Evolutionary conservation across 441 rosid genomes (phyloP).

Genomic region (California macrophylla): DNA sequence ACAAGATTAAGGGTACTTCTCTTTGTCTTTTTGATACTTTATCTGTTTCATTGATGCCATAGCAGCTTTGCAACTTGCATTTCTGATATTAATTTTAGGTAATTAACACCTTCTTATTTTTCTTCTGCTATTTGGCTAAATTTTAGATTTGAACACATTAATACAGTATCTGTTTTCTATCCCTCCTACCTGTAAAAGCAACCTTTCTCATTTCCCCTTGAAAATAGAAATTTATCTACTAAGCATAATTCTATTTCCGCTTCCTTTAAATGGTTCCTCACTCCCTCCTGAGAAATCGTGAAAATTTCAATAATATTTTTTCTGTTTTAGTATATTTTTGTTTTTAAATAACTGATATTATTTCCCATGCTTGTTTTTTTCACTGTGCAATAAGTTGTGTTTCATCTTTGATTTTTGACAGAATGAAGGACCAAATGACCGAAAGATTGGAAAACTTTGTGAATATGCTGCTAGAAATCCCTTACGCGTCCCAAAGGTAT

Average conservation of each 20-base stretch:
- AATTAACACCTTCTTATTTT: not conserved
- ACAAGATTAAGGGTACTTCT: not conserved
- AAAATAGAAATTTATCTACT: not conserved
- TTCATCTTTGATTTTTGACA: constrained; percentile 24
- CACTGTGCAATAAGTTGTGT: not conserved
- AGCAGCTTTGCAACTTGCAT: not conserved
- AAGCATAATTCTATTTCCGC: not conserved
- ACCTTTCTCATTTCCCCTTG: not conserved
- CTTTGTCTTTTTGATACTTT: not conserved
- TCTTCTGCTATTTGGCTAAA: not conserved
- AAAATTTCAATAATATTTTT: not conserved
- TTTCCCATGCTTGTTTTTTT: not conserved
- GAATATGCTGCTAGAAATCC: constrained; percentile 88
- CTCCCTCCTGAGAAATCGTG: not conserved
- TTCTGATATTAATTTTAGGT: not conserved
- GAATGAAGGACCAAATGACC: constrained; percentile 78
- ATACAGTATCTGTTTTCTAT: not conserved
- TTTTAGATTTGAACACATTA: not conserved
- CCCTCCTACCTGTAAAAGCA: not conserved
- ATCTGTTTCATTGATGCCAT: not conserved
- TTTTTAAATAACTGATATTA: not conserved
- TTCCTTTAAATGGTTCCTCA: no score
- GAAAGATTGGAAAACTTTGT: constrained; percentile 86
- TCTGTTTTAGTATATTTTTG: not conserved
- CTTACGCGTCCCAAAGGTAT: constrained; percentile 79